A percentile compares a stretch with the other conserved stretches of the same genome.
Evolutionary conservation across 139 green algal species (phyloP).

Genomic region (Chlamydomonas sphaeroides): DNA sequence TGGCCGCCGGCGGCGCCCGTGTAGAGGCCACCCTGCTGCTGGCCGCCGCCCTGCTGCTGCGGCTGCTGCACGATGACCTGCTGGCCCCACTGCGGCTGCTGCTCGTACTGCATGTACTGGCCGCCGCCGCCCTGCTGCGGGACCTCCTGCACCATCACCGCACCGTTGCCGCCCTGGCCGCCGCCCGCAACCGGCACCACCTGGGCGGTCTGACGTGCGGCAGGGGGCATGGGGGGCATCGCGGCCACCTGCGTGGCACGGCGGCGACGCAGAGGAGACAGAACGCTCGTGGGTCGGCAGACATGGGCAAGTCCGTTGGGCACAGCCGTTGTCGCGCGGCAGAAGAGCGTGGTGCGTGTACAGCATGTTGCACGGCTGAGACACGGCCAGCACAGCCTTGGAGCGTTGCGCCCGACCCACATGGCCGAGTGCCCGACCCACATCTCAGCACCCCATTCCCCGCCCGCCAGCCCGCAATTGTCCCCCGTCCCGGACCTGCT

Average conservation of each 20-base stretch:
- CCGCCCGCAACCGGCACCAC: slow-evolving; percentile 12
- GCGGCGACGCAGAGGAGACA: not conserved
- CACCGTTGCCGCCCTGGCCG: not conserved
- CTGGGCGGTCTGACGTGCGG: slow-evolving; percentile 34
- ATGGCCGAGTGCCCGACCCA: too few relatives aligned
- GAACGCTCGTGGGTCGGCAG: not conserved
- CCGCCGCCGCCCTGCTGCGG: not conserved
- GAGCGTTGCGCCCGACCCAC: too few relatives aligned
- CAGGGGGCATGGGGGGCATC: slow-evolving; percentile 29
- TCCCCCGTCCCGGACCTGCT: not conserved
- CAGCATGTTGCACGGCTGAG: too few relatives aligned
- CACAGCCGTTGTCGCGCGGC: not conserved
- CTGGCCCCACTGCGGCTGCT: slow-evolving; percentile 18
- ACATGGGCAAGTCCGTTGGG: not conserved
- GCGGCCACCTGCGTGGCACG: not conserved
- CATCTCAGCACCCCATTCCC: too few relatives aligned
- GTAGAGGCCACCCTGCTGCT: slow-evolving; percentile 24
- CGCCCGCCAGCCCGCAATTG: too few relatives aligned
- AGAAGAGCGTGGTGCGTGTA: too few relatives aligned
- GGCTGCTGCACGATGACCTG: slow-evolving; percentile 26
- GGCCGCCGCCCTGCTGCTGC: slow-evolving; percentile 3
- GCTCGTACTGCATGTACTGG: slow-evolving; percentile 41
- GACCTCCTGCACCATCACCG: slow-evolving; percentile 17
- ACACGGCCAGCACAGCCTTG: too few relatives aligned
- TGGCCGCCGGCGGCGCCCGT: not conserved